Evolutionary conservation across 768 basidiomycete species (phyloP).

Genomic region (Amyloporia xantha): DNA sequence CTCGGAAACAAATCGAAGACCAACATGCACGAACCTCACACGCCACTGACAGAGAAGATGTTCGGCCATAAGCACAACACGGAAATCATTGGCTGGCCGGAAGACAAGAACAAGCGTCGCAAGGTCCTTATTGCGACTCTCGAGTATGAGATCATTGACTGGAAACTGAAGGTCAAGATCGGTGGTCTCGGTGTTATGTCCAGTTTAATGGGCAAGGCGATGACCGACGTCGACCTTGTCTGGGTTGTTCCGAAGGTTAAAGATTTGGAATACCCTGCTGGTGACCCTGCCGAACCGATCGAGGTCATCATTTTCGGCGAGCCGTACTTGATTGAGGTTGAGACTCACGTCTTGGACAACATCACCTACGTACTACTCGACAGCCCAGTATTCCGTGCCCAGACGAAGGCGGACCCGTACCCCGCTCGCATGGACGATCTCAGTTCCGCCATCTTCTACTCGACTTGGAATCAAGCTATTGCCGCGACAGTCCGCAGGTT

Average conservation of each 20-base stretch:
- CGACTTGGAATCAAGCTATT: slow-evolving; percentile 97
- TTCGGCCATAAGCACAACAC: slow-evolving; percentile 52
- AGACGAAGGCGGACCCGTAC: slow-evolving; percentile 93
- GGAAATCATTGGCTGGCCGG: slow-evolving; percentile 96
- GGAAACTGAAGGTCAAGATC: slow-evolving; percentile 97
- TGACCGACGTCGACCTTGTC: slow-evolving; percentile 92
- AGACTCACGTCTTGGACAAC: slow-evolving; percentile 88
- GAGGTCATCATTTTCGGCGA: slow-evolving; percentile 97
- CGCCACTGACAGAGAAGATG: slow-evolving; percentile 64
- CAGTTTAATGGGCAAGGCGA: slow-evolving; percentile 94
- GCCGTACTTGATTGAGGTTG: slow-evolving; percentile 92
- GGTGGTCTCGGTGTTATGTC: slow-evolving; percentile 98
- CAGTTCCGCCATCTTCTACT: slow-evolving; percentile 95
- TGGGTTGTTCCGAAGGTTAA: slow-evolving; percentile 96
- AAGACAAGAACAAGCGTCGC: slow-evolving; percentile 84
- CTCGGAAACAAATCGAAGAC: slow-evolving; percentile 59
- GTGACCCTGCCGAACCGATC: slow-evolving; percentile 88
- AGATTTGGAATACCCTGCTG: slow-evolving; percentile 87
- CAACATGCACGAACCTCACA: slow-evolving; percentile 57
- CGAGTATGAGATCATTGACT: slow-evolving; percentile 95
- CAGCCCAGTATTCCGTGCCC: slow-evolving; percentile 93
- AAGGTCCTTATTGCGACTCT: slow-evolving; percentile 89
- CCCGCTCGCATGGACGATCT: slow-evolving; percentile 97
- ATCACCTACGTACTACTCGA: slow-evolving; percentile 94
- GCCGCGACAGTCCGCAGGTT: slow-evolving; percentile 82